Percentiles rank a stretch among this genome's conserved stretches.
These are phyloP conservation scores for Mallotus repandus DNA, from an alignment of 441 rosid genomes.

Conservation along the genomic window DNA sequence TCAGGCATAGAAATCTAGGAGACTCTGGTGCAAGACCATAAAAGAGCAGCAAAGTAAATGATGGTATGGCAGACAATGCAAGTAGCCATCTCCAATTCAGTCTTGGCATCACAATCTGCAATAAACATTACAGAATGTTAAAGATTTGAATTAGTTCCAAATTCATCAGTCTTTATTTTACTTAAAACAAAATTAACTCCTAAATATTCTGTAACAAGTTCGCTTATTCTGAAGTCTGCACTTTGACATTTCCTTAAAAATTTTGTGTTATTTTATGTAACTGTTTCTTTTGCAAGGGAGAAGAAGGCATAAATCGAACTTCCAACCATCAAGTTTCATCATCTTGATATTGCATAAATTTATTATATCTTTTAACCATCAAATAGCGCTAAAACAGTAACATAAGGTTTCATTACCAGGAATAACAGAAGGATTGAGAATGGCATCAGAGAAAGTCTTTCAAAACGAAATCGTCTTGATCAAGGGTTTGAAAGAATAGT, in stretches of 20 bases:
- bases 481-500: background rate
- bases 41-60: conserved; percentile 56
- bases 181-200: background rate
- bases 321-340: background rate
- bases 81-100: conserved; percentile 86
- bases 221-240: background rate
- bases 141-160: background rate
- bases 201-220: background rate
- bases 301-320: background rate
- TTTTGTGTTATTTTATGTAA: background rate
- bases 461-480: background rate
- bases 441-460: background rate
- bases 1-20: conserved; percentile 56
- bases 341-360: background rate
- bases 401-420: background rate
- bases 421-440: background rate
- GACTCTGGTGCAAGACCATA: conserved; percentile 58
- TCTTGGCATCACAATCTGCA: conserved; percentile 67
- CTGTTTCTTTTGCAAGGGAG: background rate
- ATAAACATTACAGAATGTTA: conserved; percentile 1
- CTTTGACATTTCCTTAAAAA: background rate
- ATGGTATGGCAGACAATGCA: conserved; percentile 57
- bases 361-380: too few species aligned
- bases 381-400: background rate
- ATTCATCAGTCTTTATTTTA: background rate